Base-by-base conservation (phyloP, 345 rosid genomes). In the Populus nigra region DNA sequence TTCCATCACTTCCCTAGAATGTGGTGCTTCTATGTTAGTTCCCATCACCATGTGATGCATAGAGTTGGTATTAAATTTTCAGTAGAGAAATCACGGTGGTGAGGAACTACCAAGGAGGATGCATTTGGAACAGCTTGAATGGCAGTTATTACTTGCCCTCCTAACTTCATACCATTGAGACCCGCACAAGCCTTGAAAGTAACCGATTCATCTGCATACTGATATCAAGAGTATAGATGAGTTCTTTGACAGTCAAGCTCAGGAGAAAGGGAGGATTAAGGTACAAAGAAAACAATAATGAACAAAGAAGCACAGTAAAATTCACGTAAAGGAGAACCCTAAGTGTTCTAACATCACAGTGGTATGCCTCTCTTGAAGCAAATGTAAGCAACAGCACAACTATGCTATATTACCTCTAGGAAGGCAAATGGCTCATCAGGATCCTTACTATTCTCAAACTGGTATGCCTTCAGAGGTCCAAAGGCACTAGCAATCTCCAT, bases 91-190 rank as follows among this genome's bases (percentile, higher is more conserved):
- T 25, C 76, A 59, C 47, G 50, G 66, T 66, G 76, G 79, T 31
- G 68, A 67, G 73, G 33, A 78, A 78, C 75, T 92, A 96, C 94
- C 94, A 65, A 35, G 59, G 78, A n/a, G 3, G 81, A 76, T 69
- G 84, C 80, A 78, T 85, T 50, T 17, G 88, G 89, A 83, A 82
- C 69, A 83, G 90, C 93, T 84, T 87, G 95, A 81, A 92, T 93
- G n/a, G 84, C 97, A 82, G 93, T 91, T 73, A 96, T 71, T 66
- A 88, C 85, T 87, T 89, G 88, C 78, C 97, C 98, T 78, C 97
- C 98, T 74, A 96, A 82, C 86, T 90, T 93, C 93, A 93, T 87
- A 61, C 99, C 98, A 84, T 91, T 93, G 61, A 96, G 87, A 73
- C 93, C 97, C 66, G 88, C 95, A 84, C 97, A 92, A 63, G 98